Evolutionary conservation across 2,329 filamentous ascomycete species (phyloP), one percentile per base, ranked within the genome.

Genomic region (Seiridium unicorne): DNA sequence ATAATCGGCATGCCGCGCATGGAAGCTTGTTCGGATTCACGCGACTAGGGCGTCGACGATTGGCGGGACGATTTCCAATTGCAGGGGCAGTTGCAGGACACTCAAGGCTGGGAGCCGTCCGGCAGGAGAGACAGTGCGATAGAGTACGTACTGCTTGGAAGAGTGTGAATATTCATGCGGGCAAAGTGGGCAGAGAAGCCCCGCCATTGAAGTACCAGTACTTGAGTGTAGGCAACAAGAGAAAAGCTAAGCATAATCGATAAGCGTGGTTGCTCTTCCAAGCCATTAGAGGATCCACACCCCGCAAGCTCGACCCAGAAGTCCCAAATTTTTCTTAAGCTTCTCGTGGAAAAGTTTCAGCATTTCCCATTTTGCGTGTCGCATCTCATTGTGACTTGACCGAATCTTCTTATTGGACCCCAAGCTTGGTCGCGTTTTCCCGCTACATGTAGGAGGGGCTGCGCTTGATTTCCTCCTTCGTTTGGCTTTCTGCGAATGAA

Each of bases 401-500:
- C 32, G 13, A 18, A n/a, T 53, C n/a, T 38, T 38, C n/a, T 26
- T 42, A 42, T 42, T 42, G 38, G 18, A 26, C 18, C 18, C 2
- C 18, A 26, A 26, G 18, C 18, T 26, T 26, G 18, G 18, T 26
- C 18, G 38, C 38, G 38, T 13, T 42, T 42, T 42, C 38, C 38
- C 38, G 38, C 13, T 42, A 26, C 13, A 26, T 38, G 5, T 9
- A n/a, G 2, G 18, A 13, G 47, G 4, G 32, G 49, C 48, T 60
- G 13, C 61, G 42, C 60, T 48, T 53, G 55, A 58, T 13, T 42
- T 63, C 51, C 32, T 38, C 55, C 40, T 55, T 49, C 53, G 48
- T 61, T 53, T 58, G 51, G 35, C 44, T 42, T 51, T 9, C 55
- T 46, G 42, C 70, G 69, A 60, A 77, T 78, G 76, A 70, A 63